Evolutionary conservation across 805 yeast species (phyloP).

Genomic region (Teunomyces funiuensis): DNA sequence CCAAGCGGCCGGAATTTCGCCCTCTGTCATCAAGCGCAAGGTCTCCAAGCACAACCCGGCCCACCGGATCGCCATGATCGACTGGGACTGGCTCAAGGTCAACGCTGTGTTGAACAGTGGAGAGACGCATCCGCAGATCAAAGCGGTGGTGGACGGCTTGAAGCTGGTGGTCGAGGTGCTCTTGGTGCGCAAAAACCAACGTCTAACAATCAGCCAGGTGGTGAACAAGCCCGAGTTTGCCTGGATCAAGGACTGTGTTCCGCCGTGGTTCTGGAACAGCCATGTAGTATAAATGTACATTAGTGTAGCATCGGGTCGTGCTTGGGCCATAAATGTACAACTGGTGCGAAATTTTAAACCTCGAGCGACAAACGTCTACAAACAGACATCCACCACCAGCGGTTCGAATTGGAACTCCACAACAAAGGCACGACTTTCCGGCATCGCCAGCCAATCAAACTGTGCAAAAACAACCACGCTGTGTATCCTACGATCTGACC

Average conservation of each 20-base stretch:
- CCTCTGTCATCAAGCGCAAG: conserved; percentile 44
- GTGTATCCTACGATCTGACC: too few species aligned
- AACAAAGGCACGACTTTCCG: background rate
- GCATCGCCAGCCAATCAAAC: background rate
- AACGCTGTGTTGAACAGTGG: conserved; percentile 14
- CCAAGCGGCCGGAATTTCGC: conserved; percentile 30
- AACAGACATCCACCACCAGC: background rate
- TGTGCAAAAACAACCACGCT: too few species aligned
- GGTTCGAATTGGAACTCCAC: background rate
- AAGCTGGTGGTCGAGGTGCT: conserved; percentile 31
- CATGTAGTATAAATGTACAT: background rate
- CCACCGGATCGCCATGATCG: conserved; percentile 87
- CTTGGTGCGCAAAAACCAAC: conserved; percentile 38
- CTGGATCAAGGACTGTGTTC: conserved; percentile 25
- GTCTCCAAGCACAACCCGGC: conserved; percentile 56
- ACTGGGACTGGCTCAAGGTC: conserved; percentile 80
- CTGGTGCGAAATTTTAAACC: conserved; percentile 1
- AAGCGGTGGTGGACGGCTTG: conserved; percentile 20
- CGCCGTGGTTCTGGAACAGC: background rate
- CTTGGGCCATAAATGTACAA: background rate
- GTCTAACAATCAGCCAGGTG: conserved; percentile 21
- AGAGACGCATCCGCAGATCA: conserved; percentile 14
- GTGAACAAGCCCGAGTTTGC: conserved; percentile 17
- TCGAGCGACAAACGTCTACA: background rate
- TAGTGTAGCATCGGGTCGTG: conserved; percentile 3